Evolutionary conservation across 2,329 filamentous ascomycete genomes (phyloP), one percentile per base, ranked within the genome.

Genomic region (Phyllosticta citribraziliensis): DNA sequence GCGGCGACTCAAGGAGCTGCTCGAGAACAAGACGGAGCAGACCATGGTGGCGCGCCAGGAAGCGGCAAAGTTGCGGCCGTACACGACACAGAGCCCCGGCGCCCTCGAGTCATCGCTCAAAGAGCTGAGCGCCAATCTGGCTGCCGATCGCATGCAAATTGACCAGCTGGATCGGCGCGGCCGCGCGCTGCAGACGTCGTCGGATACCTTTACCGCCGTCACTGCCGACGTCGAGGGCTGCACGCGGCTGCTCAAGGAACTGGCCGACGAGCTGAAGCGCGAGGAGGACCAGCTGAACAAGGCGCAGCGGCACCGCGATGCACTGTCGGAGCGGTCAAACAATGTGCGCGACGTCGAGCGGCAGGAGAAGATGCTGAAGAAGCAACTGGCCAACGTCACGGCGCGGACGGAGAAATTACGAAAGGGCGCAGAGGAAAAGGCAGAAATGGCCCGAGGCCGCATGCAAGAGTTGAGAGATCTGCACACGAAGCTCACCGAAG

Each of bases 301-400:
- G 64, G 93, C 92, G 61, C 82, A 86, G 10, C 85, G 86, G 70
- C 93, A 97, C 70, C 83, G 88, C 60, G 94, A 99, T 66, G 89
- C 90, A 1, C 83, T 99, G 5, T 88, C 89, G 1, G 92, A 97
- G 71, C 84, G 91, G 62, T 88, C 88, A 55, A 95, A 94, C 67
- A 95, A 90, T 68, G 91, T 95, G 19, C 85, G 90, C 64, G 92
- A 97, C 73, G 89, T 97, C 3, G 94, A 97, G 73, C 83, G 93
- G 63, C 88, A 89, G 19, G 92, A 97, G 77, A 83, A 86, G 19
- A 80, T 97, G 66, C 79, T 97, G 63, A 85, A 89, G 70, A 85
- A 92, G 63, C 92, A 97, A 75, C 76, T 97, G 61, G 80, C 84
- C 66, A 92, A 92, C 70, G 94, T 91, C 85, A 85, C 87, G 58